Base-by-base conservation (phyloP, 768 basidiomycete genomes). In the Myochromella boudieri region DNA sequence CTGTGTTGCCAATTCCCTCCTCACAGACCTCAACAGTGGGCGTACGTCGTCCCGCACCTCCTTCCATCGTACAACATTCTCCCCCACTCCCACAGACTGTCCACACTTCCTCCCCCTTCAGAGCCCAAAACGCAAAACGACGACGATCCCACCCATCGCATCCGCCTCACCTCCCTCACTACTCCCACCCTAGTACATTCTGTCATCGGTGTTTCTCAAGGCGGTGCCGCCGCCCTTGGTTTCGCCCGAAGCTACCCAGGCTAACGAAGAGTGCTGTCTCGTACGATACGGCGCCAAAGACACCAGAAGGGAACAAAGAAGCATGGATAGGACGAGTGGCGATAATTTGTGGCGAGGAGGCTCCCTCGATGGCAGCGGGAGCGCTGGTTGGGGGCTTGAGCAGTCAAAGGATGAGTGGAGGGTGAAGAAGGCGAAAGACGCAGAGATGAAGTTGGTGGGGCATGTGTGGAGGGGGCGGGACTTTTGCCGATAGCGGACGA, bases 401-500 rank as follows among this genome's bases (percentile, higher is more conserved):
- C 56, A 36, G 14, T 53, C 79, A 25, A 48, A 45, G 12, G 62
- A 65, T 6, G 54, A 53, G 6, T 61, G 60, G 60, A 61, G 59
- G 12, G 38, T 37, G 10, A 36, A 41, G 28, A 40, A 54, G 21
- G 24, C 36, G 18, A n/a, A 32, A 21, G 27, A 52, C 14, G 18
- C 6, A 8, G 37, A 42, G 11, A 41, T 32, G 6, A 42, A 46
- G 3, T 54, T 52, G 6, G 58, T 73, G 11, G 55, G 61, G 22
- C 72, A 65, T 49, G 60, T 56, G 65, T 80, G 6, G 62, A 59
- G 14, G 58, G 58, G 6, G 62, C 74, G 0, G 77, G 77, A 0
- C 76, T 79, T 63, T 54, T 80, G 6, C 78, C 78, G 0, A 78
- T 80, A 76, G 60, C 78, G 3, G 78, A 80, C 55, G 65, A 72